These are phyloP conservation scores for Byssoonygena ceratinophila DNA, from an alignment of 2,329 filamentous ascomycete species.

Conservation along the genomic window DNA sequence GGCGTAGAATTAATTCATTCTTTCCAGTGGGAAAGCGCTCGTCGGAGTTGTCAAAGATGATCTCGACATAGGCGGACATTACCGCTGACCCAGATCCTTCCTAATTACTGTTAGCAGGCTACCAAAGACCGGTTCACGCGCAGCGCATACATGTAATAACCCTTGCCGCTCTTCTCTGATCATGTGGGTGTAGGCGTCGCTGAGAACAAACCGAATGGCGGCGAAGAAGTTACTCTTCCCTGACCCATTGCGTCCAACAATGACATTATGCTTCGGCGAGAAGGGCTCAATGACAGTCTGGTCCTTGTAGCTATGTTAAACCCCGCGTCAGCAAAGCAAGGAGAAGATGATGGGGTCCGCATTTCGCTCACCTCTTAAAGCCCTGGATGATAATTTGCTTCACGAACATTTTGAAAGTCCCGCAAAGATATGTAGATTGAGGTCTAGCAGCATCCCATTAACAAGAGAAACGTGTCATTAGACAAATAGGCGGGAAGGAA, in stretches of 20 bases:
- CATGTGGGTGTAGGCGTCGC: conserved; percentile 94
- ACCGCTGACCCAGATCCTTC: conserved; percentile 96
- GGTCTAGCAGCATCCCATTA: not conserved
- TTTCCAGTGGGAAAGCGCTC: conserved; percentile 90
- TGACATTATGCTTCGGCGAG: conserved; percentile 93
- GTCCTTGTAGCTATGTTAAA: conserved; percentile 78
- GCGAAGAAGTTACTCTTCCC: conserved; percentile 99
- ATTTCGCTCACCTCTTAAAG: conserved; percentile 77
- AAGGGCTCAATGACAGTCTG: conserved; percentile 98
- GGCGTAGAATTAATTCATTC: conserved; percentile 77
- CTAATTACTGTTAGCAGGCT: conserved; percentile 30
- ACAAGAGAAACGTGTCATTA: not conserved
- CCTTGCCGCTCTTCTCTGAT: conserved; percentile 91
- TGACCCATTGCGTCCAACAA: conserved; percentile 96
- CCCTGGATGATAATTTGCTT: conserved; percentile 99
- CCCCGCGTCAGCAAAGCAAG: not conserved
- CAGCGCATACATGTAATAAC: conserved; percentile 59
- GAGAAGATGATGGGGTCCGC: not conserved
- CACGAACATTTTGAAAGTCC: conserved; percentile 68
- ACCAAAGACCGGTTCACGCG: not conserved
- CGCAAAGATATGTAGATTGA: not conserved
- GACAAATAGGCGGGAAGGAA: not conserved
- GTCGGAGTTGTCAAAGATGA: conserved; percentile 96
- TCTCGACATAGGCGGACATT: conserved; percentile 98
- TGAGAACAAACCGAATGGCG: conserved; percentile 94